Evolutionary conservation across 1,284 basidiomycete species (phyloP).

Genomic region (Rhodotorula sp.): DNA sequence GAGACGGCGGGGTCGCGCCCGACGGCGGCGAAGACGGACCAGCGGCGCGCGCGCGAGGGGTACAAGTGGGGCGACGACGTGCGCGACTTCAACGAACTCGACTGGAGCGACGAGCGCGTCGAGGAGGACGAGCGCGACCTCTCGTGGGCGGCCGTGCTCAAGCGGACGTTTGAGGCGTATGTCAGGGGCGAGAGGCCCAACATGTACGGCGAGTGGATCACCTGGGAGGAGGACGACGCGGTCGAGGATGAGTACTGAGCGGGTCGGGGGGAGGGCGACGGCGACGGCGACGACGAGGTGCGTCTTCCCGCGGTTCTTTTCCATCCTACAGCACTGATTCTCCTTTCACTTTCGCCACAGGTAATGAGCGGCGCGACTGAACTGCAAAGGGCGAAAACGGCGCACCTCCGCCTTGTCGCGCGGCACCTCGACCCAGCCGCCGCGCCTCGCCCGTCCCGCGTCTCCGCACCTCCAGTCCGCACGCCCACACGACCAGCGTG

Average conservation of each 20-base stretch:
- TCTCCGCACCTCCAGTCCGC: too few species aligned
- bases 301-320: too few species aligned
- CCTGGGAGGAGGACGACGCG: constrained; percentile 32
- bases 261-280: not conserved
- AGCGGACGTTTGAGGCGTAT: constrained; percentile 87
- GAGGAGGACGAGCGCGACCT: constrained; percentile 64
- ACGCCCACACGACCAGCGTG: too few species aligned
- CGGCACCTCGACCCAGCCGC: too few species aligned
- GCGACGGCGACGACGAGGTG: too few species aligned
- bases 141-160: constrained; percentile 85
- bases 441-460: too few species aligned
- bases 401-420: too few species aligned
- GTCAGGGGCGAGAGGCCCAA: constrained; percentile 82
- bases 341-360: too few species aligned
- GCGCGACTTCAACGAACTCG: constrained; percentile 39
- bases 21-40: not conserved
- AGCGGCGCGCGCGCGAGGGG: constrained; percentile 8
- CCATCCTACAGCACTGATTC: too few species aligned
- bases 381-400: too few species aligned
- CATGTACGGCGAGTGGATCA: constrained; percentile 60
- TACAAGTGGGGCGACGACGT: constrained; percentile 41
- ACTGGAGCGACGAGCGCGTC: constrained; percentile 35
- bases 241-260: constrained; percentile 6
- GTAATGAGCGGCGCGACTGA: too few species aligned
- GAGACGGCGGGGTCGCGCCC: not conserved